phyloP scores from a whole-genome alignment of 495 filamentous ascomycete genomes.

The Penicillium daleae region DNA sequence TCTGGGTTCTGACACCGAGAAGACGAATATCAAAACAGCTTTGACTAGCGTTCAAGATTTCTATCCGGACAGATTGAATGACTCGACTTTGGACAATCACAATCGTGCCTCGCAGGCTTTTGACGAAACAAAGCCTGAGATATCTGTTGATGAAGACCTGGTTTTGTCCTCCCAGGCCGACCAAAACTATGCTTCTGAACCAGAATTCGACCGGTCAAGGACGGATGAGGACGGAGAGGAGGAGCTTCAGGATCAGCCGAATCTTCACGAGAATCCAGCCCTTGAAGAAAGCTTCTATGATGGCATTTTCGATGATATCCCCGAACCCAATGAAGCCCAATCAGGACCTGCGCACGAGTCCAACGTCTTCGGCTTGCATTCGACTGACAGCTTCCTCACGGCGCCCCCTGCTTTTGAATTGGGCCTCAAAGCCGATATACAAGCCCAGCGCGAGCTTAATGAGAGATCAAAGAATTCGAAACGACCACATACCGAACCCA shows the following conservation, averaged over 20 bases:
- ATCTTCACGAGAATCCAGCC: not conserved
- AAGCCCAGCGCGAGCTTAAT: not conserved
- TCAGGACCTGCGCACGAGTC: conserved; percentile 13
- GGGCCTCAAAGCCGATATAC: not conserved
- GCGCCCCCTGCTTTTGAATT: not conserved
- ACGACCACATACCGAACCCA: conserved; percentile 11
- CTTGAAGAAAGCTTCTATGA: conserved; percentile 35
- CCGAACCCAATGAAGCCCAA: conserved; percentile 8
- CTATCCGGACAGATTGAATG: conserved; percentile 66
- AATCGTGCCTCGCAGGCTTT: conserved; percentile 1
- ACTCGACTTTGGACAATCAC: conserved; percentile 22
- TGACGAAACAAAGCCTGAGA: conserved; percentile 25
- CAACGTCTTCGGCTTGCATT: not conserved
- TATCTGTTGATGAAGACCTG: conserved; percentile 53
- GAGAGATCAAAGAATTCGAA: conserved; percentile 11
- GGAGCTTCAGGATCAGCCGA: not conserved
- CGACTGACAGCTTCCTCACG: conserved; percentile 5
- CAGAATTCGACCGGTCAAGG: conserved; percentile 5
- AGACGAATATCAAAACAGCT: conserved; percentile 67
- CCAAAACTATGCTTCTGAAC: conserved; percentile 9
- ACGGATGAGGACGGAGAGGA: conserved; percentile 9
- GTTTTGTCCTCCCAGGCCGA: conserved; percentile 47
- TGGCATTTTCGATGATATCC: conserved; percentile 31
- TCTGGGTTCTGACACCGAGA: conserved; percentile 54
- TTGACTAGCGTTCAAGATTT: conserved; percentile 86